Conservation (phyloP, 2,329 filamentous ascomycete species). For the Diaporthe vexans region DNA sequence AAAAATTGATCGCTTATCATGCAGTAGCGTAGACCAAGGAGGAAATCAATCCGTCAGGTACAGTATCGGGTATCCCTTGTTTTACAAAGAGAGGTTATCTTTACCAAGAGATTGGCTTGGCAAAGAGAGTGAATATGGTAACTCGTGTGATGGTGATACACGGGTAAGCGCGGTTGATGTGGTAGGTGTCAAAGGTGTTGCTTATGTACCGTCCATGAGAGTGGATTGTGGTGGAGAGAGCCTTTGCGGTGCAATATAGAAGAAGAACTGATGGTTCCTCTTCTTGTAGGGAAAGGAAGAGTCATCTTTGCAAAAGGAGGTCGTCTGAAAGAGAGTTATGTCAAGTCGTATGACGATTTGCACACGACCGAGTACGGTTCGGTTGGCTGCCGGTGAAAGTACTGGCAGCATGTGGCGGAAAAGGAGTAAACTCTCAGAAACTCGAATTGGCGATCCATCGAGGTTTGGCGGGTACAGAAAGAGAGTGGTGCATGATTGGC, state of each 20-base stretch:
- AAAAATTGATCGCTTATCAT: background rate
- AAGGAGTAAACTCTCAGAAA: background rate
- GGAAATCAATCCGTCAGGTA: background rate
- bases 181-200: background rate
- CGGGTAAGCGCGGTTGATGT: background rate
- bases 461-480: background rate
- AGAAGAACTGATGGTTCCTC: background rate
- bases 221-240: background rate
- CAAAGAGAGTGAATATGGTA: background rate
- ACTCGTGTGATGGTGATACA: background rate
- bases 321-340: background rate
- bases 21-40: background rate
- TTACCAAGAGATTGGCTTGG: background rate
- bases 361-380: background rate
- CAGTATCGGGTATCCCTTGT: background rate
- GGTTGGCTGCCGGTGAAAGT: background rate
- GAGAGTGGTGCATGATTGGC: background rate
- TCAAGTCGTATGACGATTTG: slow-evolving; percentile 10
- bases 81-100: background rate
- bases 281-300: background rate
- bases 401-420: background rate
- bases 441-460: background rate
- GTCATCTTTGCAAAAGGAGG: background rate
- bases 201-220: background rate
- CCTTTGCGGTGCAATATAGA: background rate